A percentile compares a stretch with the other conserved stretches of the same genome.
These are phyloP conservation scores for Xylaria acuta DNA, from an alignment of 495 filamentous ascomycete genomes.

Conservation along the genomic window DNA sequence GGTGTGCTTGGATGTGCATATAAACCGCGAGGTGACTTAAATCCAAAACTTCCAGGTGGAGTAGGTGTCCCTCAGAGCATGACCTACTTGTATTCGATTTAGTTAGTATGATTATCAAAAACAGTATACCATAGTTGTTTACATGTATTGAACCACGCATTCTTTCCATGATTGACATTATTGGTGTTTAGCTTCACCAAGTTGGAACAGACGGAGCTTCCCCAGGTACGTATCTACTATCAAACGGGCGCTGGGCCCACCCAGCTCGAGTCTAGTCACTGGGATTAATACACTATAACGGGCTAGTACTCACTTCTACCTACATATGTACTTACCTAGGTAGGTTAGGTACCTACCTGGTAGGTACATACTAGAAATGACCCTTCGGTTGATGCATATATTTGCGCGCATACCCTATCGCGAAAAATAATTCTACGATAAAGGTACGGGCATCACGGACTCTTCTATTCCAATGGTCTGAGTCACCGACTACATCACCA, in stretches of 20 bases:
- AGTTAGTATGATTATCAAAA: background rate
- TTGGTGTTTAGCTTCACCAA: background rate
- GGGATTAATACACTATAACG: background rate
- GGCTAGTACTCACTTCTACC: no score
- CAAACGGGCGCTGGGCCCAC: no score
- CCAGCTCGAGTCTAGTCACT: no score
- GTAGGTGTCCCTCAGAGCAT: background rate
- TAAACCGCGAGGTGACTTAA: background rate
- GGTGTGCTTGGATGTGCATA: background rate
- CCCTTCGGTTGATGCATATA: slow-evolving; percentile 11
- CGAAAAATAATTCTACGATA: slow-evolving; percentile 7
- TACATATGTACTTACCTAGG: no score
- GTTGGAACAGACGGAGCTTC: background rate
- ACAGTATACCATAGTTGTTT: background rate
- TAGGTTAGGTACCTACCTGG: no score
- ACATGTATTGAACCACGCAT: background rate
- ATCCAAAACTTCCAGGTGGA: background rate
- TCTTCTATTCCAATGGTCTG: background rate
- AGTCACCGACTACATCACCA: slow-evolving; percentile 13
- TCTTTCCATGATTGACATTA: background rate
- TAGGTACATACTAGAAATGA: no score
- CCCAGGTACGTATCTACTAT: no score
- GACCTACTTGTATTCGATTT: background rate
- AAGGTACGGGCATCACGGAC: background rate
- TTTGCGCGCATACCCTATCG: no score